A percentile compares a stretch with the other conserved stretches of the same genome.
phyloP scores from a whole-genome alignment of 2,329 filamentous ascomycete species.

The Zalaria sp. region DNA sequence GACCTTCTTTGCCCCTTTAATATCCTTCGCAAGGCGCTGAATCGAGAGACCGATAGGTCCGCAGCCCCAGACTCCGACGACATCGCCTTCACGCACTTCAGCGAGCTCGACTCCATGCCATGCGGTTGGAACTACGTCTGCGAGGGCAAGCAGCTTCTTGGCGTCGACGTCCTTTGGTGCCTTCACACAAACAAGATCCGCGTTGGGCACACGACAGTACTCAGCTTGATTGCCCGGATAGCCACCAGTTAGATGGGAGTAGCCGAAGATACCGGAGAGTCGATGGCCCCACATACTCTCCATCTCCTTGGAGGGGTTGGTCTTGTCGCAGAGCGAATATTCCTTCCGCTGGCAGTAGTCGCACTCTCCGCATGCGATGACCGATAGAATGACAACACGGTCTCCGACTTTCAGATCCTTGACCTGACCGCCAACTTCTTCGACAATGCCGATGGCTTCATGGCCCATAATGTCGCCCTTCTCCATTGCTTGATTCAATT shows the following conservation, averaged over 20 bases:
- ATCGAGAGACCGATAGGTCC: constrained; percentile 66
- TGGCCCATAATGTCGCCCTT: constrained; percentile 49
- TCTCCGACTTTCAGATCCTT: constrained; percentile 47
- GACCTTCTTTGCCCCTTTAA: constrained; percentile 70
- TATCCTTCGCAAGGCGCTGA: constrained; percentile 60
- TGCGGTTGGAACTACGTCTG: constrained; percentile 24
- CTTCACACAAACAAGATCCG: constrained; percentile 33
- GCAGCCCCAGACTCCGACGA: constrained; percentile 34
- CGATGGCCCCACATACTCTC: constrained; percentile 28
- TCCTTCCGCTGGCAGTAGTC: constrained; percentile 13
- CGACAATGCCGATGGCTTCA: constrained; percentile 54
- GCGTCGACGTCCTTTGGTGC: constrained; percentile 32
- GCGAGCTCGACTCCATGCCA: constrained; percentile 28
- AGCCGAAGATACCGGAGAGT: constrained; percentile 36
- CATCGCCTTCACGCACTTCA: constrained; percentile 27
- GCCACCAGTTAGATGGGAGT: constrained; percentile 17
- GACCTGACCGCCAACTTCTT: constrained; percentile 43
- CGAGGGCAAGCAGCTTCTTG: constrained; percentile 36
- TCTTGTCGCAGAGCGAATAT: constrained; percentile 15
- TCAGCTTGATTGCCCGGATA: constrained; percentile 23
- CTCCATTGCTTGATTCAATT: constrained; percentile 15
- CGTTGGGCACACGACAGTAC: constrained; percentile 21
- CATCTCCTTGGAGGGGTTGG: constrained; percentile 10
- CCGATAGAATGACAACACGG: constrained; percentile 59
- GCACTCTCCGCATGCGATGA: constrained; percentile 56